Base-by-base conservation (phyloP, 805 yeast genomes). In the Myxozyma neglecta region DNA sequence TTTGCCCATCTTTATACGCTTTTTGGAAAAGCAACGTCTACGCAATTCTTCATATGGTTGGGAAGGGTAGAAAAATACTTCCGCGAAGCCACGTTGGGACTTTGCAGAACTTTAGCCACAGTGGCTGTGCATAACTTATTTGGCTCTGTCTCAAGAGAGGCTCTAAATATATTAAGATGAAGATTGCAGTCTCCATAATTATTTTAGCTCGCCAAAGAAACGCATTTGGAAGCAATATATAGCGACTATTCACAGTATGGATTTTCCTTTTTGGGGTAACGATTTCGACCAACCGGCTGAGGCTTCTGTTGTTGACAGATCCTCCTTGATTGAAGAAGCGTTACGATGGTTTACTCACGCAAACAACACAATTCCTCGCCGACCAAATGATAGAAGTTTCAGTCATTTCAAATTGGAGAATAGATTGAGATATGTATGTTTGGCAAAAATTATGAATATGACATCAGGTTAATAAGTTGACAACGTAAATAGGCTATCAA, bases 1-100 rank as follows among this genome's bases (percentile, higher is more conserved):
- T 40, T 66, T 66, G 8, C 69, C 69, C 69, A 66, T 66, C 29
- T 18, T 56, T 37, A 14, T 16, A 35, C 20, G 29, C 16, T 18
- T 43, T n/a, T 32, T 13, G 8, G 11, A 13, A 32, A 14, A 42
- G 13, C 29, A 24, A 24, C 29, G 29, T 24, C 29, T 24, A 3
- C 29, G 29, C 29, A 24, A 24, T 24, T 24, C 29, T 24, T 24
- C 29, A 24, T 24, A 24, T 24, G 9, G 47, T 18, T 13, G 32
- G 37, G 13, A 29, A 18, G 1, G 18, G 29, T 7, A 29, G 43
- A 44, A 43, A 44, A 53, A 53, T 53, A 44, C 36, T 53, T 35
- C 36, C 35, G 56, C 40, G 8, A 43, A 39, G 49, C 34, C 56
- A 49, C 48, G 56, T 43, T 53, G 56, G 56, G 49, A 53, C 42